Evolutionary conservation across 2,329 filamentous ascomycete genomes (phyloP).

Genomic region (Cadophora malorum): DNA sequence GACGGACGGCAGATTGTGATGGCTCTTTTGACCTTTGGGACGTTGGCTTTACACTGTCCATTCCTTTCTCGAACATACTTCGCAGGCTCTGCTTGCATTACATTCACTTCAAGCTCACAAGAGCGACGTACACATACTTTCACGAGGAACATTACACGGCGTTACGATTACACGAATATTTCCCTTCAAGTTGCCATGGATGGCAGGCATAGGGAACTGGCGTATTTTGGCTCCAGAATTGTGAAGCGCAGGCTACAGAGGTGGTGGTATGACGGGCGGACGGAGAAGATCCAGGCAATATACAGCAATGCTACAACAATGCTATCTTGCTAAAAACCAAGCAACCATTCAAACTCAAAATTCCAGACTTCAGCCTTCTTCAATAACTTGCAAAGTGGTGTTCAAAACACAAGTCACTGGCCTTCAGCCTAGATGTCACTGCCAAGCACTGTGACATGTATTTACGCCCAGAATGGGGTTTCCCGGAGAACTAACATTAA

Average conservation of each 20-base stretch:
- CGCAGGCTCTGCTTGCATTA: conserved; percentile 16
- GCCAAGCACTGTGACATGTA: conserved; percentile 6
- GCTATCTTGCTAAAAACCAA: conserved; percentile 6
- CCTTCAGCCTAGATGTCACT: background rate
- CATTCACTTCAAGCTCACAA: conserved; percentile 29
- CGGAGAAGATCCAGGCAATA: background rate
- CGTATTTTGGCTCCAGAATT: conserved; percentile 21
- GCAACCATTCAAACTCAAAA: background rate
- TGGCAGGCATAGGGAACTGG: conserved; percentile 6
- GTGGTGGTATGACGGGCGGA: background rate
- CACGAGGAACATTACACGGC: conserved; percentile 26
- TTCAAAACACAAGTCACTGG: background rate
- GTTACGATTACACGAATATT: conserved; percentile 33
- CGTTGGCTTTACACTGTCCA: conserved; percentile 12
- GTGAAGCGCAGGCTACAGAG: background rate
- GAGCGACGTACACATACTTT: conserved; percentile 29
- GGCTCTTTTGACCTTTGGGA: conserved; percentile 15
- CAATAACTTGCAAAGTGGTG: background rate
- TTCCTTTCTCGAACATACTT: conserved; percentile 26
- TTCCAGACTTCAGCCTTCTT: background rate
- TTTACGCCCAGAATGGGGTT: background rate
- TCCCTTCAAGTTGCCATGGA: conserved; percentile 14
- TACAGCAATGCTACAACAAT: conserved; percentile 17
- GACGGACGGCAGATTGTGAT: conserved; percentile 17
- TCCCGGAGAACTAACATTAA: background rate